These are phyloP conservation scores for Aspergillus neotritici DNA, from an alignment of 2,329 filamentous ascomycete genomes.

Conservation along the genomic window DNA sequence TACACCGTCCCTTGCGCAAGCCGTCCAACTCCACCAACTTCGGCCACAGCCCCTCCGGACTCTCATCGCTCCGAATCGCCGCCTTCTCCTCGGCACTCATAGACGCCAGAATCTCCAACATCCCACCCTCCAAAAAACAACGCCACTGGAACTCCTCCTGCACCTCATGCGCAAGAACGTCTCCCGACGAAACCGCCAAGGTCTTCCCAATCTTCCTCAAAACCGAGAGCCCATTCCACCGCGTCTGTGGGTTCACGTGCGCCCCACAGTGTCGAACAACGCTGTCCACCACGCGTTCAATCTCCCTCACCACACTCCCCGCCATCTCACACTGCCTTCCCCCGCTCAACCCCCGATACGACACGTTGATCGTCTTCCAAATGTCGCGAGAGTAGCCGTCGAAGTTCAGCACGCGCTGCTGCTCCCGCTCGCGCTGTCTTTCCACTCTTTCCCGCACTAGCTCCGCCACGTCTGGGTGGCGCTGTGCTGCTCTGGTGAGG, in stretches of 20 bases:
- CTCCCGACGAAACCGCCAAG: constrained; percentile 6
- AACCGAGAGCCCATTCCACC: constrained; percentile 13
- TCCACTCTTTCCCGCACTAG: not conserved
- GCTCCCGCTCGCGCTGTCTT: not conserved
- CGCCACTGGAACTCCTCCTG: constrained; percentile 8
- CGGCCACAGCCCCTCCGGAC: not conserved
- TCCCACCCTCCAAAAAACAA: constrained; percentile 7
- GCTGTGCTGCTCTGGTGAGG: not conserved
- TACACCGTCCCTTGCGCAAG: not conserved
- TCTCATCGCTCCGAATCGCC: not conserved
- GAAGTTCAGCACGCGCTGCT: constrained; percentile 8
- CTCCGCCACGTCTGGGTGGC: not conserved
- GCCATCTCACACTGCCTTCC: constrained; percentile 6
- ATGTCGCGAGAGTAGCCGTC: constrained; percentile 4
- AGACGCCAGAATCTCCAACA: constrained; percentile 8
- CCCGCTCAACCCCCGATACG: not conserved
- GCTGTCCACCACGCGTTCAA: not conserved
- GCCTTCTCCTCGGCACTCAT: constrained; percentile 9
- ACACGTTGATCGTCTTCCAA: constrained; percentile 14
- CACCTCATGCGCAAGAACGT: constrained; percentile 12
- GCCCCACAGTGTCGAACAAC: constrained; percentile 8
- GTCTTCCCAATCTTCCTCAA: constrained; percentile 18
- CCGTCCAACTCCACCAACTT: constrained; percentile 12
- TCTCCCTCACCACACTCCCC: constrained; percentile 1
- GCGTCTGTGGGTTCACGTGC: constrained; percentile 5